Evolutionary conservation across 2,329 filamentous ascomycete species (phyloP).

Genomic region (Beauveria australis): DNA sequence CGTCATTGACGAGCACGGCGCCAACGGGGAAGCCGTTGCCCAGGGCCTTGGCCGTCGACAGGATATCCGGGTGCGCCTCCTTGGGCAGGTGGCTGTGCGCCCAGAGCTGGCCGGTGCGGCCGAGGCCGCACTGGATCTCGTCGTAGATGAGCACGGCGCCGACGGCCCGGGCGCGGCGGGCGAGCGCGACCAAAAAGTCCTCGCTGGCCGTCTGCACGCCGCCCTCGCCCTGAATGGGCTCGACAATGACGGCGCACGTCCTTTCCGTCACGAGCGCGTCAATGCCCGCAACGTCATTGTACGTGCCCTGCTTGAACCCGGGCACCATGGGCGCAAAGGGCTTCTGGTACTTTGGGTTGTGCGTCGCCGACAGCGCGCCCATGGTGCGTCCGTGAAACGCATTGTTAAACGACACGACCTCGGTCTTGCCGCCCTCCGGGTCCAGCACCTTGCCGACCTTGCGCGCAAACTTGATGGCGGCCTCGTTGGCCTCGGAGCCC

Average conservation of each 20-base stretch:
- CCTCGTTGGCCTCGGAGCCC: slow-evolving; percentile 94
- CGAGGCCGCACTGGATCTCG: slow-evolving; percentile 92
- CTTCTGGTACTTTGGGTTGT: slow-evolving; percentile 94
- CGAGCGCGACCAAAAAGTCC: slow-evolving; percentile 79
- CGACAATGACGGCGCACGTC: slow-evolving; percentile 90
- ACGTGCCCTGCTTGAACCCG: slow-evolving; percentile 78
- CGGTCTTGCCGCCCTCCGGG: slow-evolving; percentile 63
- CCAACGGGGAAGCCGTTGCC: slow-evolving; percentile 96
- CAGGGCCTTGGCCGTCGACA: slow-evolving; percentile 91
- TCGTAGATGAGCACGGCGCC: slow-evolving; percentile 88
- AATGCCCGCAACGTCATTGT: slow-evolving; percentile 71
- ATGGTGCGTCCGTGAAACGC: slow-evolving; percentile 97
- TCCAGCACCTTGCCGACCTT: slow-evolving; percentile 77
- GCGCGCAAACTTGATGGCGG: slow-evolving; percentile 91
- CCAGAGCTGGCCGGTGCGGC: slow-evolving; percentile 83
- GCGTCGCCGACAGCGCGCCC: slow-evolving; percentile 90
- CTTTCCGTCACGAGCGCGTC: slow-evolving; percentile 67
- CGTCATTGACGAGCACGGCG: slow-evolving; percentile 44
- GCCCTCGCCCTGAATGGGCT: slow-evolving; percentile 96
- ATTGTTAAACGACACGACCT: slow-evolving; percentile 83
- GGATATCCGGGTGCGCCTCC: slow-evolving; percentile 83
- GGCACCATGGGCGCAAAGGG: slow-evolving; percentile 95
- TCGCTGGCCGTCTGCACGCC: slow-evolving; percentile 78
- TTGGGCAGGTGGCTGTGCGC: slow-evolving; percentile 68
- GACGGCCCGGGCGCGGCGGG: slow-evolving; percentile 74